Evolutionary conservation across 1,284 basidiomycete species (phyloP), one percentile per base, ranked within the genome.

Genomic region (Papiliotrema laurentii): DNA sequence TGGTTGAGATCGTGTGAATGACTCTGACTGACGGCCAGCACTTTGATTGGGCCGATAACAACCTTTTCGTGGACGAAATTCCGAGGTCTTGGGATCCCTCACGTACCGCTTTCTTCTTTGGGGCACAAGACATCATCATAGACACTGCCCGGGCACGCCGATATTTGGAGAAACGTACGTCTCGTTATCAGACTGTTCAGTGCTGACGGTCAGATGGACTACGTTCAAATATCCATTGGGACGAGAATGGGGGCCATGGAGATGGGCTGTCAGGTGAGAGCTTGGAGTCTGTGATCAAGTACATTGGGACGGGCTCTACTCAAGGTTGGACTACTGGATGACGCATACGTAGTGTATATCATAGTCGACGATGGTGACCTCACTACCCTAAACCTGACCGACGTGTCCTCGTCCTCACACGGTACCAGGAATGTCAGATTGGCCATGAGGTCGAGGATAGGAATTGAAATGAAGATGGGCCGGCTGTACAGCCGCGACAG

Each of bases 11-110:
- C 22, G 3, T 11, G 4, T 40, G 25, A 39, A 13, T 16, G 22
- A 24, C 22, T 38, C 10, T 11, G 13, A 27, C 46, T 36, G 36
- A 44, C 41, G 19, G 25, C 22, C 35, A 70, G 50, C 60, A 72
- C 55, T 74, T 73, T 50, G 66, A 76, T 63, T 92, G 88, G 89
- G 78, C 82, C 27, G 82, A 85, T n/a, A 94, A 94, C 66, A 84
- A 87, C 5, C 77, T 94, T 13, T 93, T 86, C 81, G 86, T 83
- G 53, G 87, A 90, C 69, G 87, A 93, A 60, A 90, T 93, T 37
- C 89, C 89, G 0, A 79, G 86, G 60, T 83, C 83, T 13, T 73
- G 47, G 78, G 81, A 72, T 77, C 81, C 14, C 60, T 48, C 51
- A 10, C 63, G 63, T 48, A 72, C 75, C 4, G 68, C 84, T 46